These are phyloP conservation scores for Penicillium sp. DNA, from an alignment of 2,329 filamentous ascomycete species.

Conservation along the genomic window DNA sequence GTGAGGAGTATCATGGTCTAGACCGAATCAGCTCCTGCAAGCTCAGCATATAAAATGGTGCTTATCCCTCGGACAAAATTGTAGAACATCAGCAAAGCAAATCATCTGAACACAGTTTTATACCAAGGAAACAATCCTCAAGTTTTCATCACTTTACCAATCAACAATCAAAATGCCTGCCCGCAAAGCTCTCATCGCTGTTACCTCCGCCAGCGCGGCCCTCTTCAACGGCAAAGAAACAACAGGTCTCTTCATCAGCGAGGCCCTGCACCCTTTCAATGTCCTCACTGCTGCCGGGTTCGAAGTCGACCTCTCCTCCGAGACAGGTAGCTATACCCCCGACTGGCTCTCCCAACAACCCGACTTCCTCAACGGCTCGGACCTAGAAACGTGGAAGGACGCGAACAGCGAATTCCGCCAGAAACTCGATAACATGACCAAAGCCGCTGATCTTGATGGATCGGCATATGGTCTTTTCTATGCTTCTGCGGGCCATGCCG, in stretches of 20 bases:
- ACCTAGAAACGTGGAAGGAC: constrained; percentile 44
- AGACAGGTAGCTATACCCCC: constrained; percentile 45
- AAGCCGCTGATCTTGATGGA: constrained; percentile 37
- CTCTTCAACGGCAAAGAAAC: constrained; percentile 45
- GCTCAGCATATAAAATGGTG: not conserved
- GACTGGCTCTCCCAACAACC: constrained; percentile 48
- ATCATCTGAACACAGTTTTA: not conserved
- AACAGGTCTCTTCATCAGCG: constrained; percentile 47
- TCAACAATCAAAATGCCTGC: constrained; percentile 25
- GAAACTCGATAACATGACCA: constrained; percentile 47
- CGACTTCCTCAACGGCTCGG: constrained; percentile 44
- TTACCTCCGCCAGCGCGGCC: constrained; percentile 45
- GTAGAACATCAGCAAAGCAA: not conserved
- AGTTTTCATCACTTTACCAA: not conserved
- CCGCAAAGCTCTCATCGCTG: constrained; percentile 43
- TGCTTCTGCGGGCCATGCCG: constrained; percentile 35
- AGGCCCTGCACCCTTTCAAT: constrained; percentile 52
- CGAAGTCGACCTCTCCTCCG: constrained; percentile 49
- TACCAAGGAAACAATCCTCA: not conserved
- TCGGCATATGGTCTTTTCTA: constrained; percentile 24
- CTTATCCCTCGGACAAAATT: not conserved
- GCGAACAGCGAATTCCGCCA: constrained; percentile 41
- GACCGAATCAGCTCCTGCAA: not conserved
- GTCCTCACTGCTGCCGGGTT: constrained; percentile 43
- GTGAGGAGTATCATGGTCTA: not conserved